phyloP scores from a whole-genome alignment of 305 asterid genomes.

The Solanum chacoense region DNA sequence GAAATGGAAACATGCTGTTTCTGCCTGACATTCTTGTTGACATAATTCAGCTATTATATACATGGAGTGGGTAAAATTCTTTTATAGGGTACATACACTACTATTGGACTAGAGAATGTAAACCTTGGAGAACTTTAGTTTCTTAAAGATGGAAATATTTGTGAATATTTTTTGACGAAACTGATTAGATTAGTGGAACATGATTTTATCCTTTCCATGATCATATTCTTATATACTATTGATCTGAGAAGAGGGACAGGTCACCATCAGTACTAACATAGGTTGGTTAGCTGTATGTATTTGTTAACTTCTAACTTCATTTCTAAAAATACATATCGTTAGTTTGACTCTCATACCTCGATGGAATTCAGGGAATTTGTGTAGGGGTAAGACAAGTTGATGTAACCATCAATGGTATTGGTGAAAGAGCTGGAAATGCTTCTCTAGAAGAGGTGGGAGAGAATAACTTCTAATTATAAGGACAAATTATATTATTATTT shows the following conservation, averaged over 20 bases:
- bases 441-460: too few species aligned
- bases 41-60: background rate
- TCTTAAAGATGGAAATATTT: background rate
- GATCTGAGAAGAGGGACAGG: background rate
- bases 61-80: background rate
- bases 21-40: background rate
- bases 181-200: background rate
- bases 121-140: background rate
- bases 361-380: too few species aligned
- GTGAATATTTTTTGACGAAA: background rate
- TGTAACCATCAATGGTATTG: too few species aligned
- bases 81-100: background rate
- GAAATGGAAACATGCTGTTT: background rate
- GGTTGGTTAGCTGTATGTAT: background rate
- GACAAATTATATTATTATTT: too few species aligned
- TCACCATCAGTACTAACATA: background rate
- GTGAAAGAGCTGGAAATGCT: too few species aligned
- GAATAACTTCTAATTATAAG: too few species aligned
- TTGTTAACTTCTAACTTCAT: too few species aligned
- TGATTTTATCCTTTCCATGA: background rate
- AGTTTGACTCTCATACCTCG: too few species aligned
- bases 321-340: too few species aligned
- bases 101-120: background rate
- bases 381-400: too few species aligned
- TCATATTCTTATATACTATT: background rate